Percentiles rank a stretch among this genome's conserved stretches.
phyloP scores from a whole-genome alignment of 139 green algal species.

The Bryopsis sp. region DNA sequence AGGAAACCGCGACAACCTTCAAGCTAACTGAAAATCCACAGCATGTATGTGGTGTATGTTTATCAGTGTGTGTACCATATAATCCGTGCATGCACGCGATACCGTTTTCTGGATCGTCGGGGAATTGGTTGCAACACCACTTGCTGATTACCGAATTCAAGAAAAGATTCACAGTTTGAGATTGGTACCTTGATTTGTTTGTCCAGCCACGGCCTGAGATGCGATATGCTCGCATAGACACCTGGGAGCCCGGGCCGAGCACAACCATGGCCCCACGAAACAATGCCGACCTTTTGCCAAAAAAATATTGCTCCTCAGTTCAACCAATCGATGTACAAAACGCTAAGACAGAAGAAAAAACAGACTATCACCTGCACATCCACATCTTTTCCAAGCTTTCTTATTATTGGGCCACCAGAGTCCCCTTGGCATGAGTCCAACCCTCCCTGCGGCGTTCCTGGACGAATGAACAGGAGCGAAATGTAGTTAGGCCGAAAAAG shows the following conservation, averaged over 20 bases:
- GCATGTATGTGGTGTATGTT: too few species aligned
- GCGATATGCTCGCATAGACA: neutral
- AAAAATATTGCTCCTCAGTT: neutral
- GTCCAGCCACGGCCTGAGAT: neutral
- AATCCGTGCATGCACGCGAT: too few species aligned
- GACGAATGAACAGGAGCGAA: neutral
- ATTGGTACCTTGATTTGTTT: neutral
- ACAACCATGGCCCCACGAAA: neutral
- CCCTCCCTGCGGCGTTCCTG: neutral
- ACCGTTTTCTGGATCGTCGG: too few species aligned
- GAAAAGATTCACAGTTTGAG: too few species aligned
- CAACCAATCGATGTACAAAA: too few species aligned
- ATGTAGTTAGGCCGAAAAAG: too few species aligned
- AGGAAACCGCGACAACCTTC: too few species aligned
- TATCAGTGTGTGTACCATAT: too few species aligned
- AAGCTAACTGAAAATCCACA: too few species aligned
- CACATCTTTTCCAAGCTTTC: neutral
- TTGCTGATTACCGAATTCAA: too few species aligned
- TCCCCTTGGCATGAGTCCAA: neutral
- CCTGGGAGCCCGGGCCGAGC: neutral
- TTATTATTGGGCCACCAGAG: neutral
- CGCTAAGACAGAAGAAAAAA: neutral
- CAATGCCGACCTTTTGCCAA: neutral
- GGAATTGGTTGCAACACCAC: too few species aligned
- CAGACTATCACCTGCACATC: neutral